A percentile compares a stretch with the other conserved stretches of the same genome.
phyloP scores from a whole-genome alignment of 73 alveolate species.

The Tetrahymena thermophila region DNA sequence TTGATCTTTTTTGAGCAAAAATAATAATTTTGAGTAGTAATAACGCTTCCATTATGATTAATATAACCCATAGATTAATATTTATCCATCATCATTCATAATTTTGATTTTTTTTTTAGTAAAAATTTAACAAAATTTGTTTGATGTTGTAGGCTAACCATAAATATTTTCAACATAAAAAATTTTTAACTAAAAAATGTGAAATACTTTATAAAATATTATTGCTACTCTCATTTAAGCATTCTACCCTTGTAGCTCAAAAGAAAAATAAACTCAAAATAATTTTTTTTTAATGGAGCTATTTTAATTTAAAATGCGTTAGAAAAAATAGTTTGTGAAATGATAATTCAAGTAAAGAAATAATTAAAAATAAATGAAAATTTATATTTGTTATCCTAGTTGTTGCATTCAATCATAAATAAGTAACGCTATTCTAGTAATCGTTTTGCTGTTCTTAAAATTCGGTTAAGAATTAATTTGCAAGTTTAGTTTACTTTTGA shows the following conservation, averaged over 20 bases:
- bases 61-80: too few species aligned
- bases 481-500: neutral
- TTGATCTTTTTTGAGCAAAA: too few species aligned
- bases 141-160: neutral
- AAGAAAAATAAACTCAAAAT: neutral
- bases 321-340: neutral
- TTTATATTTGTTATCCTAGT: neutral
- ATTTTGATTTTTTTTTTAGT: too few species aligned
- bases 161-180: too few species aligned
- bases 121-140: neutral
- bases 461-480: neutral
- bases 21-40: neutral
- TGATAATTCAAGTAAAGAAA: neutral
- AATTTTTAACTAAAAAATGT: too few species aligned
- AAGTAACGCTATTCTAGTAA: neutral
- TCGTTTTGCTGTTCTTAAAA: neutral
- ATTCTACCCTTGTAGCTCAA: neutral
- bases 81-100: neutral
- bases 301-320: neutral
- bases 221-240: neutral
- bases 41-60: neutral
- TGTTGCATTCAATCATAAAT: neutral
- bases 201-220: neutral
- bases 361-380: neutral
- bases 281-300: neutral